phyloP scores from a whole-genome alignment of 805 yeast species.

The Torulaspora microellipsoides region DNA sequence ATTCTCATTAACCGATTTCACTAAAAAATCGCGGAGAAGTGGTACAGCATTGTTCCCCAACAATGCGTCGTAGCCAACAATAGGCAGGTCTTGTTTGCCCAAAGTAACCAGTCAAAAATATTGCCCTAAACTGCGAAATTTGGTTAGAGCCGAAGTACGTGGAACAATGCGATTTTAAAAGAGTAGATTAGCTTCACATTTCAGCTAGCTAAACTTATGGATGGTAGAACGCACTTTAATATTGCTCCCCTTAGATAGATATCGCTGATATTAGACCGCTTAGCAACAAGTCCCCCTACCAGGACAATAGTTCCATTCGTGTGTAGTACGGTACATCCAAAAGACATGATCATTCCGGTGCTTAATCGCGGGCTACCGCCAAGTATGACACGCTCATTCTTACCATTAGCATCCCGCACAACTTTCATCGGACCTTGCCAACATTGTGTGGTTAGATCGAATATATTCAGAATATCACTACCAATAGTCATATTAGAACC shows the following conservation, averaged over 20 bases:
- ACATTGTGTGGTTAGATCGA: constrained; percentile 23
- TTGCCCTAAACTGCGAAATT: no score
- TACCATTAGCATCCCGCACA: background rate
- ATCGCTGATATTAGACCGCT: constrained; percentile 10
- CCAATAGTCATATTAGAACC: constrained; percentile 7
- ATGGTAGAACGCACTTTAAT: constrained; percentile 27
- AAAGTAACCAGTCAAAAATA: no score
- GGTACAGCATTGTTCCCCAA: no score
- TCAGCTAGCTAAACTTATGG: constrained; percentile 23
- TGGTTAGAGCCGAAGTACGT: no score
- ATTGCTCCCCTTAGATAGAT: constrained; percentile 30
- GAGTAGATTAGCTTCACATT: no score
- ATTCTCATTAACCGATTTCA: no score
- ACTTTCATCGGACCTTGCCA: constrained; percentile 13
- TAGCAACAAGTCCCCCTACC: constrained; percentile 28
- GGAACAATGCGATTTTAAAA: no score
- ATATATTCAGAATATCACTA: constrained; percentile 18
- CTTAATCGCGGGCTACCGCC: background rate
- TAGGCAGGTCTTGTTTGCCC: no score
- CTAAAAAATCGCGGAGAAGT: no score
- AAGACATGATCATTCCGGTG: constrained; percentile 5
- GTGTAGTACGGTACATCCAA: constrained; percentile 18
- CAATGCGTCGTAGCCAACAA: no score
- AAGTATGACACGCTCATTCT: background rate
- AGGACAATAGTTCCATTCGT: constrained; percentile 22